A percentile compares a stretch with the other conserved stretches of the same genome.
phyloP scores from a whole-genome alignment of 306 rosid species.

The Elaeagnus macrophylla region DNA sequence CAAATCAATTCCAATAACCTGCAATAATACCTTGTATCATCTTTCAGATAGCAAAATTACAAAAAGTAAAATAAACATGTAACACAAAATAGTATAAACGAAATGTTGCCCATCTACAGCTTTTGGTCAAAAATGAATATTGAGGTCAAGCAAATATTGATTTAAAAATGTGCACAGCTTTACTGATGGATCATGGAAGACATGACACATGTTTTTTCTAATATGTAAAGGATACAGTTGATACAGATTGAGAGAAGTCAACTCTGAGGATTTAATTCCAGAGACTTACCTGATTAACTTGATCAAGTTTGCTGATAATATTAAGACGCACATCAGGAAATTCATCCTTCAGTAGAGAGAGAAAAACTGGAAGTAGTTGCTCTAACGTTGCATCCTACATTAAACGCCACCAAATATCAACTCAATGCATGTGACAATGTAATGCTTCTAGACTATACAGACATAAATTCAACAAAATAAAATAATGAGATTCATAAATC shows the following conservation, averaged over 20 bases:
- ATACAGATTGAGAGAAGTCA: background rate
- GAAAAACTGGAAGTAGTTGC: slow-evolving; percentile 96
- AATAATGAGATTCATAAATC: too few relatives aligned
- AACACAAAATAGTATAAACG: too few relatives aligned
- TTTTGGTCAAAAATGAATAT: too few relatives aligned
- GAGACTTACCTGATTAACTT: slow-evolving; percentile 78
- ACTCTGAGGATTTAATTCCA: background rate
- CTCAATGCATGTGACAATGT: slow-evolving; percentile 4
- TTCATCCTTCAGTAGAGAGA: slow-evolving; percentile 90
- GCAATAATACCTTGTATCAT: slow-evolving; percentile 23
- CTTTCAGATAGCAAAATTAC: slow-evolving; percentile 5
- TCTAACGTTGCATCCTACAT: slow-evolving; percentile 93
- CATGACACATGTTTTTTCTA: background rate
- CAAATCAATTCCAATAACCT: slow-evolving; percentile 96
- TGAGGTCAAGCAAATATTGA: too few relatives aligned
- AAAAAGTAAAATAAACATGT: background rate
- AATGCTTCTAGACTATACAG: slow-evolving; percentile 10
- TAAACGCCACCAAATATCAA: slow-evolving; percentile 21
- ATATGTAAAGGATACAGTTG: background rate
- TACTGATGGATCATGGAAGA: background rate
- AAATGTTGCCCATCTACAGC: too few relatives aligned
- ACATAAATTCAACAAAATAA: too few relatives aligned
- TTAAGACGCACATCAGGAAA: slow-evolving; percentile 96
- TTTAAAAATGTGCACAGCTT: too few relatives aligned
- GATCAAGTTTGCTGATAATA: slow-evolving; percentile 98